Base-by-base conservation (phyloP, 2,329 filamentous ascomycete species). In the Cordyceps tenuipes region DNA sequence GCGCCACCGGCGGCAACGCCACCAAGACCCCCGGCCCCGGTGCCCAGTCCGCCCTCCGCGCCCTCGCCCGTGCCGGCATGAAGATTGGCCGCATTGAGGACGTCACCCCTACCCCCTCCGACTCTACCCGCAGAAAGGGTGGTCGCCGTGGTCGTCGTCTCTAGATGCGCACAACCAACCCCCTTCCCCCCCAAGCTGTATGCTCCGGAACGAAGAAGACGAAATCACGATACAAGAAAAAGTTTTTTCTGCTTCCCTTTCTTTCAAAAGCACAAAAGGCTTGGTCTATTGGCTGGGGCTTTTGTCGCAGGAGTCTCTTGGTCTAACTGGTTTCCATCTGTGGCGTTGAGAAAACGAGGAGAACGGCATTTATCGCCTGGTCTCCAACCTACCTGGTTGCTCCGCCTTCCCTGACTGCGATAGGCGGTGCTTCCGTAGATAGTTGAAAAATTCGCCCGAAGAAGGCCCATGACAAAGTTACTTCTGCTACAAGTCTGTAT, bases 91-190 rank as follows among this genome's bases (percentile, higher is more conserved):
- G 94, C 76, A 99, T 99, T 74, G 94, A 99, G 89, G 94, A 99
- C 78, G 94, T 99, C 68, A 99, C 95, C 72, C 94, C 94, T 73
- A 99, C 94, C 64, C 94, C 95, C 72, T 99, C 94, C 79, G 94
- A 99, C 82, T 96, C 91, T 79, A 99, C 94, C 75, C 90, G 94
- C 82, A 92, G 93, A 84, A 99, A 99, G 91, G 94, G 94, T 84
- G 94, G 94, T 97, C 92, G 94, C 82, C 93, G 94, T 90, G 94
- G 94, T 97, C 94, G 94, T 83, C 93, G 94, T 96, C 90, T 99
- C 81, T 99, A 84, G 57, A 59, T 48, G 57, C 29, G 29, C 48
- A 51, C 17, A 51, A 46, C 23, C 36, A 6, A 17, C 36, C 29
- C 29, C 31, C n/a, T 36, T 23, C 23, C 21, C 23, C 21, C 47